These are phyloP conservation scores for Phaeosphaeria sp. DNA, from an alignment of 2,329 filamentous ascomycete species.

Conservation along the genomic window DNA sequence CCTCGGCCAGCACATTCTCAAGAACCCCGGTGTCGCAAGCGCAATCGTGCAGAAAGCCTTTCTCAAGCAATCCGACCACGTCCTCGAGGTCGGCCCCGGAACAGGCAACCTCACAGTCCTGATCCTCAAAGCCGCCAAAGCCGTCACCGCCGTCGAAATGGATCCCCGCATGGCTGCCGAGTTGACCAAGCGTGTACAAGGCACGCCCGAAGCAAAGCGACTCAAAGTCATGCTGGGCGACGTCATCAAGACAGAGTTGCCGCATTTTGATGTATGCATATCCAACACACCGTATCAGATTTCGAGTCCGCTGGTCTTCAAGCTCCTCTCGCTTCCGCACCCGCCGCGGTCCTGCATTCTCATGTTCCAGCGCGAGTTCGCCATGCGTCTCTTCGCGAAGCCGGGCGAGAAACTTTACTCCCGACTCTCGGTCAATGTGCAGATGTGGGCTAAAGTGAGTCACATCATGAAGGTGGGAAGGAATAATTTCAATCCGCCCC, in stretches of 20 bases:
- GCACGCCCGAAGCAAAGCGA: slow-evolving; percentile 76
- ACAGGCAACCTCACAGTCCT: slow-evolving; percentile 88
- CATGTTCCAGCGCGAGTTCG: slow-evolving; percentile 97
- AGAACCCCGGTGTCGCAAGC: slow-evolving; percentile 85
- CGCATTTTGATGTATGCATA: slow-evolving; percentile 81
- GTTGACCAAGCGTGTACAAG: slow-evolving; percentile 91
- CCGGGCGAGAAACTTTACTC: slow-evolving; percentile 90
- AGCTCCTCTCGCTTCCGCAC: slow-evolving; percentile 80
- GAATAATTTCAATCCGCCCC: slow-evolving; percentile 96
- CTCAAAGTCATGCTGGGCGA: slow-evolving; percentile 90
- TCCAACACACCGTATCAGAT: slow-evolving; percentile 81
- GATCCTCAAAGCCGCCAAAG: slow-evolving; percentile 86
- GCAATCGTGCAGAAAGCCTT: slow-evolving; percentile 85
- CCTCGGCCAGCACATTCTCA: slow-evolving; percentile 89
- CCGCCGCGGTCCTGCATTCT: slow-evolving; percentile 85
- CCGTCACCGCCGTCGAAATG: slow-evolving; percentile 84
- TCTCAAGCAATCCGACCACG: slow-evolving; percentile 84
- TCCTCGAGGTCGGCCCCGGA: slow-evolving; percentile 91
- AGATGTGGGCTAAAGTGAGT: slow-evolving; percentile 82
- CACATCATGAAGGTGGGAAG: slow-evolving; percentile 90
- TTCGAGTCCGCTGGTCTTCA: slow-evolving; percentile 89
- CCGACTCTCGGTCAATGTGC: slow-evolving; percentile 88
- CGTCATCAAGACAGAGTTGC: slow-evolving; percentile 83
- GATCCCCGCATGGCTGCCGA: slow-evolving; percentile 97
- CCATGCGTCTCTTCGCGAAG: slow-evolving; percentile 84